Evolutionary conservation across 192 early-diverging fungal species (phyloP), one percentile per base, ranked within the genome.

Genomic region (Coemansia sp.): DNA sequence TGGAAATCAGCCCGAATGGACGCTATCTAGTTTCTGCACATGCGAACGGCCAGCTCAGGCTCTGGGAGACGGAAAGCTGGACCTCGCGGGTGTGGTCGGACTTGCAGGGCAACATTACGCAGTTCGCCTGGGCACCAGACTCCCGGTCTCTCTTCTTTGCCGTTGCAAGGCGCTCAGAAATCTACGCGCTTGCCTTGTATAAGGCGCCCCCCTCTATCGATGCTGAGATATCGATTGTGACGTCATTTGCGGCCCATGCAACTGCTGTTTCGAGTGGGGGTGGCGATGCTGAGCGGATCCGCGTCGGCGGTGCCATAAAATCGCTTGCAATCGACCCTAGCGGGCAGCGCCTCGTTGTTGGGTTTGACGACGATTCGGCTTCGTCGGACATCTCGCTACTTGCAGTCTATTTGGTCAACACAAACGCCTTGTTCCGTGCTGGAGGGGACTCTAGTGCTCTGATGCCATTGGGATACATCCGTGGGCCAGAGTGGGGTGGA

Each of bases 41-140:
- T 58, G 73, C 82, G 0, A 73, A 76, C 34, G 67, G 74, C 18
- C 77, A 81, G 51, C 66, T 85, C 49, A 66, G 83, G 26, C 68
- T 85, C n/a, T 85, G 83, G 83, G 83, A 85, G 51, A 76, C 76
- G 0, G 68, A 75, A 44, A 21, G 53, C 44, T 85, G 83, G 83
- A 56, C 65, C 0, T 85, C 77, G 18, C 68, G 69, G 0, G 67
- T 79, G 49, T 85, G 83, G 83, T 80, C 77, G 0, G 78, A 85
- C 12, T 68, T 84, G 58, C 38, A 56, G 10, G 66, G 60, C 18
- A 62, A 60, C 36, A 51, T 75, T 18, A 55, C 60, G 48, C 72
- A 75, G 45, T 62, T 78, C 52, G 61, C 64, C 0, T 85, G 83
- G 83, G 68, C 83, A 33, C 78, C 83, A 0, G 83, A 85, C 68